A percentile compares a stretch with the other conserved stretches of the same genome.
These are phyloP conservation scores for Aspergillus hortae DNA, from an alignment of 2,329 filamentous ascomycete species.

Conservation along the genomic window DNA sequence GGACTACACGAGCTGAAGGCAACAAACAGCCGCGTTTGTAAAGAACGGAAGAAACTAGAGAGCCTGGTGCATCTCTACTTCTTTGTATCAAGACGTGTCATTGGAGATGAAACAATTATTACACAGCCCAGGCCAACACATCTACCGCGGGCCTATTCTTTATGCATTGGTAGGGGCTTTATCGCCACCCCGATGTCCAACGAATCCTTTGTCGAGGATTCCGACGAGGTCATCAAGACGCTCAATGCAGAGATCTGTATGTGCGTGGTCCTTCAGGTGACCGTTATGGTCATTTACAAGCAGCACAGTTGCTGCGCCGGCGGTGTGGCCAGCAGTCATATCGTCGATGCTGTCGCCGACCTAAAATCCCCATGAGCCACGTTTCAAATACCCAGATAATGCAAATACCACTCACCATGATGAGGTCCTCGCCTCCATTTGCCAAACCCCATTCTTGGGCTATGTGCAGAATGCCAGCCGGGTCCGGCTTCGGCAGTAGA, in stretches of 20 bases:
- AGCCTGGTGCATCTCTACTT: neutral
- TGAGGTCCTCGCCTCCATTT: constrained; percentile 41
- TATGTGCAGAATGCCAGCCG: constrained; percentile 83
- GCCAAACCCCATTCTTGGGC: constrained; percentile 69
- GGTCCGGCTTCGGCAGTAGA: constrained; percentile 71
- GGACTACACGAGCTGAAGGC: neutral
- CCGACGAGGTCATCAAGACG: constrained; percentile 72
- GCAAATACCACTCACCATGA: constrained; percentile 28
- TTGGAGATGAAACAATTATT: neutral
- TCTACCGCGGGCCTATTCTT: neutral
- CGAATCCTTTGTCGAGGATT: constrained; percentile 72
- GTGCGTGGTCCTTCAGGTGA: constrained; percentile 64
- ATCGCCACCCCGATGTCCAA: constrained; percentile 40
- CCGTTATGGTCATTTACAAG: constrained; percentile 78
- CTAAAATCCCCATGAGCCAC: constrained; percentile 21
- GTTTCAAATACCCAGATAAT: neutral
- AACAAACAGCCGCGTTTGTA: neutral
- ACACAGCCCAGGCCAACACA: too few relatives aligned
- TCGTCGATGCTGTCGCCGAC: constrained; percentile 82
- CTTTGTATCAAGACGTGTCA: neutral
- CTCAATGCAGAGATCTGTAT: constrained; percentile 72
- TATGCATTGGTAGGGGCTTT: constrained; percentile 10
- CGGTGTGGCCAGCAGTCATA: constrained; percentile 78
- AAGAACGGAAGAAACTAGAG: neutral
- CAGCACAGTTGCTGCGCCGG: constrained; percentile 87